Conservation (phyloP, 495 filamentous ascomycete species). For the Gamarada debralockiae region DNA sequence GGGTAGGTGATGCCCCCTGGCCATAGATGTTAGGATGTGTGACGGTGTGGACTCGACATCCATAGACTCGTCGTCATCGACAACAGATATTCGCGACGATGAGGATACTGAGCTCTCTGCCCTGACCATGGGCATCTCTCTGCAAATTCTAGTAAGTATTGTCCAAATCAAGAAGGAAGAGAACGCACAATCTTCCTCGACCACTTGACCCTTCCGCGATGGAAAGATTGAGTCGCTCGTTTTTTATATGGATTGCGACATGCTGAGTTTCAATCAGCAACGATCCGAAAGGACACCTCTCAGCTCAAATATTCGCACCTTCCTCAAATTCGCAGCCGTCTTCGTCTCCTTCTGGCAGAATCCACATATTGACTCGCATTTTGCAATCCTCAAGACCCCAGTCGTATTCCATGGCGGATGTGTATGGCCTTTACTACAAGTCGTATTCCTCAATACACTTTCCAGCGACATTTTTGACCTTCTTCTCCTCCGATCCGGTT, state of each 20-base stretch:
- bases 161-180: background rate
- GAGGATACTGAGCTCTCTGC: conserved; percentile 3
- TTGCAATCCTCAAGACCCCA: conserved; percentile 18
- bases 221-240: conserved; percentile 20
- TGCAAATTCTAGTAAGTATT: background rate
- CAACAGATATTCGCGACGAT: conserved; percentile 9
- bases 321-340: conserved; percentile 23
- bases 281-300: background rate
- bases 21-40: conserved; percentile 10
- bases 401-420: conserved; percentile 24
- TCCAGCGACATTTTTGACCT: conserved; percentile 10
- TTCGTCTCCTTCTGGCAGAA: conserved; percentile 27
- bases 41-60: conserved; percentile 9
- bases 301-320: conserved; percentile 5
- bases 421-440: conserved; percentile 22
- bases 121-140: conserved; percentile 19
- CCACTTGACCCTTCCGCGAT: conserved; percentile 23
- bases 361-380: conserved; percentile 23
- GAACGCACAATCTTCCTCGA: conserved; percentile 16
- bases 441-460: conserved; percentile 12
- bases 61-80: background rate
- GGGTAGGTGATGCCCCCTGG: conserved; percentile 1
- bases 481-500: background rate
- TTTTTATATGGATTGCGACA: conserved; percentile 26
- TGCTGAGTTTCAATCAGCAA: conserved; percentile 7